Evolutionary conservation across 2,329 filamentous ascomycete species (phyloP).

Genomic region (Hymenoscyphus fraxineus): DNA sequence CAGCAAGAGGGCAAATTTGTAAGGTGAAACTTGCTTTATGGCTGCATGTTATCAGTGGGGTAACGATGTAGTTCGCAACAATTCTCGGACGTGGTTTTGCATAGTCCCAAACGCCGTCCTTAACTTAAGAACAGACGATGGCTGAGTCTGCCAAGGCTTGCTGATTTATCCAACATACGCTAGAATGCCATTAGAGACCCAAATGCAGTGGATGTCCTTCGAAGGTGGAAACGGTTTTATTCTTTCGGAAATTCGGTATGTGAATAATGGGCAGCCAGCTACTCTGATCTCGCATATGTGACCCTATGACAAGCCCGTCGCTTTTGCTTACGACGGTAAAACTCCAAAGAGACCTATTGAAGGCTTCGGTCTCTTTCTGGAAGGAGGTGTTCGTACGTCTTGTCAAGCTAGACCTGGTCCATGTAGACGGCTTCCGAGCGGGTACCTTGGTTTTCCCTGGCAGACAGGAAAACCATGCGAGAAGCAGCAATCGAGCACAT

Average conservation of each 20-base stretch:
- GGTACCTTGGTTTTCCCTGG: too few species aligned
- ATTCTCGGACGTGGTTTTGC: not conserved
- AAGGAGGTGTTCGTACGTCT: not conserved
- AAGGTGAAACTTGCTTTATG: not conserved
- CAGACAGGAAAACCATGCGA: too few species aligned
- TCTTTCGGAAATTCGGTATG: not conserved
- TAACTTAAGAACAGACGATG: not conserved
- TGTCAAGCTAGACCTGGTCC: too few species aligned
- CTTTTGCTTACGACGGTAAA: not conserved
- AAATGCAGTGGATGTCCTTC: not conserved
- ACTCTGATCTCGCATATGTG: not conserved
- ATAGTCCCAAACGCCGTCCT: not conserved
- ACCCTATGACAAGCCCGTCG: not conserved
- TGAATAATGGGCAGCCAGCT: not conserved
- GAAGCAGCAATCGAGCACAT: too few species aligned
- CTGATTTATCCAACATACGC: not conserved
- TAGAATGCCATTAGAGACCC: not conserved
- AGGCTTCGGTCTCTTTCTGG: not conserved
- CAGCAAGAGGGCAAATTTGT: not conserved
- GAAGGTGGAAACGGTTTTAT: too few species aligned
- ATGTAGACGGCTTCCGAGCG: too few species aligned
- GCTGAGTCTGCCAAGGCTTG: not conserved
- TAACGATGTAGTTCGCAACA: not conserved
- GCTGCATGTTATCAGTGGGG: not conserved
- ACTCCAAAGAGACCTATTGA: not conserved